A percentile compares a stretch with the other conserved stretches of the same genome.
phyloP scores from a whole-genome alignment of 768 basidiomycete genomes.

The Crassisporium funariophilum region DNA sequence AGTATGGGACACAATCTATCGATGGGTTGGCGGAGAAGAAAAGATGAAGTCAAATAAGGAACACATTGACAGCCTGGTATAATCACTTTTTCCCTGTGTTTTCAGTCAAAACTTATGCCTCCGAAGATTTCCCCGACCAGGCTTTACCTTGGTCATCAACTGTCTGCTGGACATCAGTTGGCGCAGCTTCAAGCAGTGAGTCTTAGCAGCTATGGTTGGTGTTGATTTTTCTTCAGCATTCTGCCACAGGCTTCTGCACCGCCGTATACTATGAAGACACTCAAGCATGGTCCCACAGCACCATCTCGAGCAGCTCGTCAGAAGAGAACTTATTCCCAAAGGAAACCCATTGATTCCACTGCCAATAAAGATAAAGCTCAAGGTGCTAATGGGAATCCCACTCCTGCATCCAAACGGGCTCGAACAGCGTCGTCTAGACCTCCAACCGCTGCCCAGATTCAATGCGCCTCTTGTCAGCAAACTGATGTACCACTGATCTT shows the following conservation, averaged over 20 bases:
- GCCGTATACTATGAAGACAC: slow-evolving; percentile 54
- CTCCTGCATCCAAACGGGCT: slow-evolving; percentile 15
- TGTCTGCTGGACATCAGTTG: slow-evolving; percentile 57
- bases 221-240: slow-evolving; percentile 13
- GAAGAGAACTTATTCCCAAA: slow-evolving; percentile 32
- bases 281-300: slow-evolving; percentile 50
- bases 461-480: slow-evolving; percentile 62
- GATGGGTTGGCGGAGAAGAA: slow-evolving; percentile 63
- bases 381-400: slow-evolving; percentile 2
- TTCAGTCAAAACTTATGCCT: slow-evolving; percentile 2
- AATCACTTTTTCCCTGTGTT: slow-evolving; percentile 8
- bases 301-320: slow-evolving; percentile 28
- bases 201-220: background rate
- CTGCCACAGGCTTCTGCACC: slow-evolving; percentile 43
- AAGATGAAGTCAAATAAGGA: slow-evolving; percentile 51
- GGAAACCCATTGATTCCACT: slow-evolving; percentile 25
- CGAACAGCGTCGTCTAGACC: slow-evolving; percentile 15
- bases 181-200: slow-evolving; percentile 62
- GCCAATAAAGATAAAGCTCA: slow-evolving; percentile 6
- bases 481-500: slow-evolving; percentile 75
- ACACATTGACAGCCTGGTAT: slow-evolving; percentile 48
- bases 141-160: slow-evolving; percentile 56
- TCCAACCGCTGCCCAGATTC: slow-evolving; percentile 30
- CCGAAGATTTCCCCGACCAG: slow-evolving; percentile 44
- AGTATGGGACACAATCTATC: slow-evolving; percentile 59